These are phyloP conservation scores for Metarhizium album DNA, from an alignment of 2,329 filamentous ascomycete species.

Conservation along the genomic window DNA sequence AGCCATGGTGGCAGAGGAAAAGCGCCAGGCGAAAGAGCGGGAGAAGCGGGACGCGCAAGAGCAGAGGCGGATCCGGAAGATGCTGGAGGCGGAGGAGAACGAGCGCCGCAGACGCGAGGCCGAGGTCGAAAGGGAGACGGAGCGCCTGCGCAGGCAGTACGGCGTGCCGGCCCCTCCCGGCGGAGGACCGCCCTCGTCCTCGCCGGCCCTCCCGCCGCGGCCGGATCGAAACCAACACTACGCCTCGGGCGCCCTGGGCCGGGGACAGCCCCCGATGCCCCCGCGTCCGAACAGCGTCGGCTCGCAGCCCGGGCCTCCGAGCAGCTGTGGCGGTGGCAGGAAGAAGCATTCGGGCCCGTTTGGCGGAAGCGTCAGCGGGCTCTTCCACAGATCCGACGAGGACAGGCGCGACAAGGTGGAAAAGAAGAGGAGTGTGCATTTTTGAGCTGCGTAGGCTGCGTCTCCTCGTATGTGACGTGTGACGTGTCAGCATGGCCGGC, in stretches of 20 bases:
- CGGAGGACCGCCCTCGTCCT: conserved; percentile 12
- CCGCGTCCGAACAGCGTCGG: conserved; percentile 39
- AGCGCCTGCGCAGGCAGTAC: conserved; percentile 60
- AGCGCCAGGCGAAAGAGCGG: conserved; percentile 43
- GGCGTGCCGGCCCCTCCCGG: conserved; percentile 42
- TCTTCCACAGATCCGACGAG: conserved; percentile 27
- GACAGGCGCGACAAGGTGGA: conserved; percentile 30
- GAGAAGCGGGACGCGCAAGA: conserved; percentile 45
- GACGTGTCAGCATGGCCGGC: not conserved
- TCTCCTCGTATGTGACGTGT: not conserved
- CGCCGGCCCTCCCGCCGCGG: conserved; percentile 24
- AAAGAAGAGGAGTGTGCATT: conserved; percentile 39
- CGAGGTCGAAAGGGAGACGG: conserved; percentile 69
- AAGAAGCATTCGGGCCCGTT: conserved; percentile 24
- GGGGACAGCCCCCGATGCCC: conserved; percentile 23
- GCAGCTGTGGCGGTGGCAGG: conserved; percentile 6
- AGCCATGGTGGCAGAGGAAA: conserved; percentile 38
- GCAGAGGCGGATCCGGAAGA: conserved; percentile 46
- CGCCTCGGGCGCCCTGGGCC: conserved; percentile 9
- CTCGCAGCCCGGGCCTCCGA: conserved; percentile 11
- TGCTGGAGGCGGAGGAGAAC: conserved; percentile 56
- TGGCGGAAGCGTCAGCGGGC: conserved; percentile 35
- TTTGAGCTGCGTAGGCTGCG: conserved; percentile 15
- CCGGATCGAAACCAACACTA: conserved; percentile 7
- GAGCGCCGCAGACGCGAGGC: conserved; percentile 43